Evolutionary conservation across 169 alveolate genomes (phyloP).

Genomic region (Cryptosporidium andersoni): DNA sequence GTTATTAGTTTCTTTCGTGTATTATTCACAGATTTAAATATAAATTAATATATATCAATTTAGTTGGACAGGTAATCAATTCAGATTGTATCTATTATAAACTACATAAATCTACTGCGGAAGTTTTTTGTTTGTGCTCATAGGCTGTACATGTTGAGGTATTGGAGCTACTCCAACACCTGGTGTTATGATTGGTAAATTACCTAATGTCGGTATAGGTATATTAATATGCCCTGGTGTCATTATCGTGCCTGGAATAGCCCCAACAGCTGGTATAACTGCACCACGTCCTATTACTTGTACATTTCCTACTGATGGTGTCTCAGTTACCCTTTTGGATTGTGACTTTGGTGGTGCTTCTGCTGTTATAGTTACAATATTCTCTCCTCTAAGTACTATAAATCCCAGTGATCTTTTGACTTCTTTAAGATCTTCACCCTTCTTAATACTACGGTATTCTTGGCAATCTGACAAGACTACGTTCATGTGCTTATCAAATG

Average conservation of each 20-base stretch:
- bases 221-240: conserved; percentile 37
- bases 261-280: background rate
- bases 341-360: conserved; percentile 95
- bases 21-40: conserved; percentile 2
- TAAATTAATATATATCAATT: background rate
- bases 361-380: conserved; percentile 94
- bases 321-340: conserved; percentile 72
- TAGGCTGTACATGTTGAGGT: conserved; percentile 5
- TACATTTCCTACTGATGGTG: conserved; percentile 23
- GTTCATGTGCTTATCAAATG: conserved; percentile 99
- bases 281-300: conserved; percentile 54
- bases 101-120: no score
- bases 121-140: background rate
- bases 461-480: conserved; percentile 96
- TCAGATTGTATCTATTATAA: background rate
- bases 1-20: conserved; percentile 40
- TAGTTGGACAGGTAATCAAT: conserved; percentile 2
- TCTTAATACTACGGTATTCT: conserved; percentile 92
- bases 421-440: conserved; percentile 81
- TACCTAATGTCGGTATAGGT: conserved; percentile 32
- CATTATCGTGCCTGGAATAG: conserved; percentile 18
- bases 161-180: conserved; percentile 36
- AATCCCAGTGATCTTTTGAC: conserved; percentile 95
- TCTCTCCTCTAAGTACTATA: conserved; percentile 96
- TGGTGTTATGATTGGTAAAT: conserved; percentile 29